Base-by-base conservation (phyloP, 768 basidiomycete species). In the Rubroboletus satanas region DNA sequence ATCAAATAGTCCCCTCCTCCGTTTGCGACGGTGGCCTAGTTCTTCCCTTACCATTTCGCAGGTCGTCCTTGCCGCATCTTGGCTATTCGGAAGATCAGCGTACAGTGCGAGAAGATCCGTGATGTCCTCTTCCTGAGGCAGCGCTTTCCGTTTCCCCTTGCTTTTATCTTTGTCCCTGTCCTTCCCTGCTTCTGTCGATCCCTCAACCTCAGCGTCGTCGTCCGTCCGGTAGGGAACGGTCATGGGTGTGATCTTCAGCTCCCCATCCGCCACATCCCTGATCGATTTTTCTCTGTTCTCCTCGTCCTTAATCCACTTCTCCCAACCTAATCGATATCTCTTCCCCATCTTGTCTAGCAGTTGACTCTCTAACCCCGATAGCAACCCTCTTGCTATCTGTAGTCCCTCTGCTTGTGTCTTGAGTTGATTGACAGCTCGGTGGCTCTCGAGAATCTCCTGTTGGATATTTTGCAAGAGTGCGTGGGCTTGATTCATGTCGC, bases 261-360 rank as follows among this genome's bases (percentile, higher is more conserved):
- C 75, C 6, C 88, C 88, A 48, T 79, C 79, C 0, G 82, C 79
- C 2, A 76, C 82, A 38, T 83, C 83, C 45, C 86, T 80, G 59
- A 91, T 83, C 2, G 71, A 69, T 56, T 76, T 81, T 73, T 96
- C 93, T 28, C 94, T 79, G 33, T 74, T 75, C 66, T 91, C 88
- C 73, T 98, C 91, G 53, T 88, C 88, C 60, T 85, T 85, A 21
- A 90, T 73, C 94, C 96, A 98, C 62, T 89, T 90, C 68, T 96
- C 92, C 87, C 89, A 98, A 3, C 94, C 96, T 26, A 88, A 66
- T 47, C 90, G 80, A 73, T 92, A 93, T 59, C 88, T 77, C 62
- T 80, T 80, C 18, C 86, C 88, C 84, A 97, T 91, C 72, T 89
- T 92, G 7, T 74, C 74, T 28, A 79, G 73, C 31, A 98, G 73